Conservation (phyloP, 305 asterid genomes). For the Fraxinus greggii region DNA sequence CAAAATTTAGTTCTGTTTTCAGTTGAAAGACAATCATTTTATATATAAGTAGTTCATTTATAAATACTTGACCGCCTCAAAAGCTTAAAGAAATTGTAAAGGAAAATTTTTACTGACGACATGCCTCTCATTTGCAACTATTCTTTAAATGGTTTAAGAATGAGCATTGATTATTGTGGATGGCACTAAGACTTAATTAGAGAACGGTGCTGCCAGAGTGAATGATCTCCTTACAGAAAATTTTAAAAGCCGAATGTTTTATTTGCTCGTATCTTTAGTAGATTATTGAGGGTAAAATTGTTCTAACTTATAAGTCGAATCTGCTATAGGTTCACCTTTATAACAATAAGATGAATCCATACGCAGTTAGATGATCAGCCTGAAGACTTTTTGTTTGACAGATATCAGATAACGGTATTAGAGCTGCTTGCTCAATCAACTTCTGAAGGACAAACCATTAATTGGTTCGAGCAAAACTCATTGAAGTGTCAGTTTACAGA, state of each 20-base stretch:
- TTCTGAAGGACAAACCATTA: conserved; percentile 42
- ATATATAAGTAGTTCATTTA: not conserved
- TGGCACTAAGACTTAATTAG: not conserved
- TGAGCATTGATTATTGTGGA: conserved; percentile 3
- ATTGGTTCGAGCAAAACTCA: conserved; percentile 49
- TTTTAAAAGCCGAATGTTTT: conserved; percentile 12
- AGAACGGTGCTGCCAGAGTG: not conserved
- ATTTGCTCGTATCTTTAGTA: not conserved
- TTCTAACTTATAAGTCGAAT: conserved; percentile 9
- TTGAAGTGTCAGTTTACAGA: conserved; percentile 48
- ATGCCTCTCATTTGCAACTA: not conserved
- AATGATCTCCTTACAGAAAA: conserved; percentile 8
- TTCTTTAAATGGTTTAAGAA: not conserved
- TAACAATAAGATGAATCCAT: not conserved
- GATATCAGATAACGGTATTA: conserved; percentile 76
- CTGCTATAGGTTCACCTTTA: conserved; percentile 5
- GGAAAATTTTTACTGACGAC: not conserved
- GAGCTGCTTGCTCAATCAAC: conserved; percentile 76
- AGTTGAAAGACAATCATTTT: conserved; percentile 1
- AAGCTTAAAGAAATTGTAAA: not conserved
- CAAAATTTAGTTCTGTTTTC: not conserved
- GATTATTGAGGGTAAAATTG: conserved; percentile 1
- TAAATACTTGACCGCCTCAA: not conserved
- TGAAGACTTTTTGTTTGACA: conserved; percentile 35
- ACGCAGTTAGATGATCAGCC: conserved; percentile 21